Base-by-base conservation (phyloP, 73 alveolate species). In the Paraurostyla sp. region DNA sequence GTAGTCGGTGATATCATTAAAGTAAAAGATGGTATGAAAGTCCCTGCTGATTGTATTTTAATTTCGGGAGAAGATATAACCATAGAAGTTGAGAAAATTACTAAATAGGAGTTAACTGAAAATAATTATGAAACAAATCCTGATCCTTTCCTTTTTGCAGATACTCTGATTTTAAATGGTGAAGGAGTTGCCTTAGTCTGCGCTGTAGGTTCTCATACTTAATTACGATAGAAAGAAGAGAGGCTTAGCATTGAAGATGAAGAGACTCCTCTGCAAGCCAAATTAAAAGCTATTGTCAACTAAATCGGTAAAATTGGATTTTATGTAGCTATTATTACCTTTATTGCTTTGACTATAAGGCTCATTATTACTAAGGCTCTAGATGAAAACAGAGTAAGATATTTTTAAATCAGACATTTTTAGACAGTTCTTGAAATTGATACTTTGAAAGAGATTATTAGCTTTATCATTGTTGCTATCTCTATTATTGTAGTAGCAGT, bases 41-140 rank as follows among this genome's bases (percentile, higher is more conserved):
- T 97, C 54, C 99, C 99, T 18, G 98, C 97, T 7, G 99, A 97
- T 89, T 98, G 98, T 41, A 71, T 97, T 57, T 90, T 97, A 13
- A 56, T 95, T 65, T 93, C 93, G 56, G 93, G 94, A 30, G 90
- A 83, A 57, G 91, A 96, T 20, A 94, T 96, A 9, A 97, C 99
- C 18, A 98, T 99, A 57, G 99, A 96, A 71, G 85, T 97, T 1
- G 96, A 95, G 40, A 85, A 92, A 36, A 95, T 96, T 29, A 87
- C 90, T 65, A 97, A 97, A 91, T 65, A 73, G 49, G 51, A 76
- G 0, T 93, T 93, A 60, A 89, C 76, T 59, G 95, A 93, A 83
- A 87, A 59, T 15, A 92, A 88, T 48, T 60, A 84, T 49, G 90
- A 94, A 42, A 91, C 86, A 22, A 80, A 90, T 49, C 87, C 93